Conservation (phyloP, 345 rosid species). For the Salix udensis region DNA sequence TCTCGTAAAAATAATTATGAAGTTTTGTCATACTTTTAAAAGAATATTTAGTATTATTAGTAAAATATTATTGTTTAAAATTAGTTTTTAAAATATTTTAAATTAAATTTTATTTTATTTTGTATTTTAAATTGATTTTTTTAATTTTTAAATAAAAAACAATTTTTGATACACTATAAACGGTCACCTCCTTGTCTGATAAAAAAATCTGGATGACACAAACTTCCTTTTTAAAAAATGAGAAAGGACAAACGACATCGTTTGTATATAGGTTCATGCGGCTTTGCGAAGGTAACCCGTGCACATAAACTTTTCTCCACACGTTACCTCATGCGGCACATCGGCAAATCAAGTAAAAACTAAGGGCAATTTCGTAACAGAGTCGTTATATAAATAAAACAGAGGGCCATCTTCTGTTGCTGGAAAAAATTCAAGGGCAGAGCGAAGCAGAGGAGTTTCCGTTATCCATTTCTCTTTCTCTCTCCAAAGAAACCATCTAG, state of each 20-base stretch:
- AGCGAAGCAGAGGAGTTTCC: slow-evolving; percentile 67
- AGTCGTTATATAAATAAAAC: neutral
- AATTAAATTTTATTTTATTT: no score
- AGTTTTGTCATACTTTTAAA: no score
- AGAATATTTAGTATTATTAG: no score
- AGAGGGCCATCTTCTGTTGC: neutral
- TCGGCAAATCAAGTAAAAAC: neutral
- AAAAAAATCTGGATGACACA: neutral
- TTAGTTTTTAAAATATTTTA: no score
- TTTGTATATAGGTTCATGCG: neutral
- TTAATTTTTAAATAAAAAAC: no score
- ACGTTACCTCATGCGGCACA: no score
- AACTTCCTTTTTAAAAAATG: neutral
- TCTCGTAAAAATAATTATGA: no score
- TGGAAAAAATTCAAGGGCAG: slow-evolving; percentile 9
- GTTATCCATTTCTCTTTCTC: slow-evolving; percentile 53
- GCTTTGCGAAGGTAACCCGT: neutral
- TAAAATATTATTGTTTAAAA: no score
- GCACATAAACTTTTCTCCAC: neutral
- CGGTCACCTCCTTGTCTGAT: no score
- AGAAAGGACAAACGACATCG: neutral
- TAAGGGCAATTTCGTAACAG: neutral
- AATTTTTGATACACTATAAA: no score
- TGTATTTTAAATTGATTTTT: no score
- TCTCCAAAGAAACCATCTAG: slow-evolving; percentile 8